Evolutionary conservation across 2,329 filamentous ascomycete genomes (phyloP).

Genomic region (Colletotrichum viniferum): DNA sequence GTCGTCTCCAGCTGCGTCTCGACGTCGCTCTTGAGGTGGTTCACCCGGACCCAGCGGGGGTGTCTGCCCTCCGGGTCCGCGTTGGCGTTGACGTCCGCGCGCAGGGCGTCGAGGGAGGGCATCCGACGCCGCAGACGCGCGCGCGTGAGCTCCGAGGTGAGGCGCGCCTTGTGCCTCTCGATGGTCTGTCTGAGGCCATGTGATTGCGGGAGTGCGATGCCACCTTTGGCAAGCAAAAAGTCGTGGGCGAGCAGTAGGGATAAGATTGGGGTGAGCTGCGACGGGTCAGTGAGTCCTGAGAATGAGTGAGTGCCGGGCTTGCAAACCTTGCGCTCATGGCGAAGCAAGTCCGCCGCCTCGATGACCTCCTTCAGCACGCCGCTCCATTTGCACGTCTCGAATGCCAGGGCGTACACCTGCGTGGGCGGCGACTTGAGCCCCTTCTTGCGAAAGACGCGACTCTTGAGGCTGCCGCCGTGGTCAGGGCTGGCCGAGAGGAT

Average conservation of each 20-base stretch:
- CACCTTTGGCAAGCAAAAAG: slow-evolving; percentile 78
- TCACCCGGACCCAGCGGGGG: slow-evolving; percentile 92
- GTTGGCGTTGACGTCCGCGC: slow-evolving; percentile 58
- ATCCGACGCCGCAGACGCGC: slow-evolving; percentile 75
- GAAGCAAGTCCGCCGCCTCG: slow-evolving; percentile 76
- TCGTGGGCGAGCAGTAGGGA: slow-evolving; percentile 87
- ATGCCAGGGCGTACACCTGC: slow-evolving; percentile 85
- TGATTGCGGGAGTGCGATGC: slow-evolving; percentile 78
- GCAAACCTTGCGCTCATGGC: slow-evolving; percentile 81
- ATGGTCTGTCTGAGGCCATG: slow-evolving; percentile 80
- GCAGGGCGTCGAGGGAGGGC: slow-evolving; percentile 70
- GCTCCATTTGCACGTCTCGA: slow-evolving; percentile 92
- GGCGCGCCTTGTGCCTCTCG: slow-evolving; percentile 79
- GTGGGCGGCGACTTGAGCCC: slow-evolving; percentile 77
- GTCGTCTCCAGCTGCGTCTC: slow-evolving; percentile 75
- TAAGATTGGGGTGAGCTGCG: slow-evolving; percentile 78
- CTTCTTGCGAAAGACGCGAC: slow-evolving; percentile 78
- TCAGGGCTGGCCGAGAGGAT: slow-evolving; percentile 69
- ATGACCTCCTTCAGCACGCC: slow-evolving; percentile 86
- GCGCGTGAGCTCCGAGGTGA: slow-evolving; percentile 83
- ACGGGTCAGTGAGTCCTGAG: neutral
- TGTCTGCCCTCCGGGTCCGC: slow-evolving; percentile 61
- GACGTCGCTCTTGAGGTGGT: slow-evolving; percentile 74
- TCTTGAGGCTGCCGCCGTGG: slow-evolving; percentile 85
- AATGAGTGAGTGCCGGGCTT: neutral